phyloP scores from a whole-genome alignment of 805 yeast genomes.

The Ogataea methanolica region DNA sequence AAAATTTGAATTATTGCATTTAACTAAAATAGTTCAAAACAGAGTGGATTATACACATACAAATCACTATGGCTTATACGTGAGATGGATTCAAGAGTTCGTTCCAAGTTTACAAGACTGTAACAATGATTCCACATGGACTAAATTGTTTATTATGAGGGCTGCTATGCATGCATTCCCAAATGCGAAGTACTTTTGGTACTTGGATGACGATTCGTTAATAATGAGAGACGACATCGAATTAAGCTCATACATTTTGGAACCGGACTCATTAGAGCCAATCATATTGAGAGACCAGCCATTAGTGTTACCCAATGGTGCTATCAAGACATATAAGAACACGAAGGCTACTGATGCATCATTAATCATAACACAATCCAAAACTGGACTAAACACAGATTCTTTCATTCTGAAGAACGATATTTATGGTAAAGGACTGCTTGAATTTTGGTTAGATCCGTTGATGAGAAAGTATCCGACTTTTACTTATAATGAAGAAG shows the following conservation, averaged over 20 bases:
- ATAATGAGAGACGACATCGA: conserved; percentile 69
- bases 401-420: conserved; percentile 72
- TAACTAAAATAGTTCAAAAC: conserved; percentile 73
- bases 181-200: conserved; percentile 87
- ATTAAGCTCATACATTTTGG: conserved; percentile 53
- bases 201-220: conserved; percentile 70
- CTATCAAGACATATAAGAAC: conserved; percentile 63
- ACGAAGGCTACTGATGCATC: conserved; percentile 50
- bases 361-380: conserved; percentile 67
- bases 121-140: conserved; percentile 52
- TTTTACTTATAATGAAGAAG: conserved; percentile 54
- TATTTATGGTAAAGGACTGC: conserved; percentile 55
- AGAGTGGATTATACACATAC: conserved; percentile 83
- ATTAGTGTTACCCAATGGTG: conserved; percentile 62
- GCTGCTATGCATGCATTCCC: conserved; percentile 96
- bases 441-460: conserved; percentile 80
- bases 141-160: conserved; percentile 56
- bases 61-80: conserved; percentile 77
- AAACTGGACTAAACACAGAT: conserved; percentile 55
- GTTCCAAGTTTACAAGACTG: conserved; percentile 50
- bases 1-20: conserved; percentile 50
- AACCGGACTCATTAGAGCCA: conserved; percentile 55
- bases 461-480: conserved; percentile 62
- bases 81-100: conserved; percentile 84
- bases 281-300: conserved; percentile 68